These are phyloP conservation scores for Neurospora tetraspora DNA, from an alignment of 495 filamentous ascomycete species.

Conservation along the genomic window DNA sequence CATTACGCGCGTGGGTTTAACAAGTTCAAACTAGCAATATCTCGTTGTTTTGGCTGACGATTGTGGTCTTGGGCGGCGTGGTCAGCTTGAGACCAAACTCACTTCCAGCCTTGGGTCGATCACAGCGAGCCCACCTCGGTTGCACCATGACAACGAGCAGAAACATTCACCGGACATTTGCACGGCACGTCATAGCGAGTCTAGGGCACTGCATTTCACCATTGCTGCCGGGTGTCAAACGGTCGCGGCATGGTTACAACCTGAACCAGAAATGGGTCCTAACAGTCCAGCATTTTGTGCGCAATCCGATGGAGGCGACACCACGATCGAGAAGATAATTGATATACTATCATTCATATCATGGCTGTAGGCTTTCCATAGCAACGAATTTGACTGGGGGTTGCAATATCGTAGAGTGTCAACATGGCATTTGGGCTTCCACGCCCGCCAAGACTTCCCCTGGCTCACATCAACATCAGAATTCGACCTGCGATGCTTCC, in stretches of 20 bases:
- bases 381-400: background rate
- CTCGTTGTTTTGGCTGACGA: background rate
- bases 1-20: fast-evolving
- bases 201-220: background rate
- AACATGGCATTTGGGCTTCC: background rate
- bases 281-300: background rate
- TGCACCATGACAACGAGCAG: background rate
- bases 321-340: background rate
- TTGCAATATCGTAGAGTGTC: background rate
- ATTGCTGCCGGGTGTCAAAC: background rate
- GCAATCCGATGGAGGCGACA: background rate
- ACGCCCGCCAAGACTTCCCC: background rate
- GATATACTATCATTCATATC: background rate
- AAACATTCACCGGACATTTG: background rate
- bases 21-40: background rate
- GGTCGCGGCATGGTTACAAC: background rate
- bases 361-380: background rate
- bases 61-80: background rate
- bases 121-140: background rate
- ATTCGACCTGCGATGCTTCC: background rate
- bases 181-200: background rate
- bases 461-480: background rate
- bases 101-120: background rate
- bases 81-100: background rate
- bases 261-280: background rate